A percentile compares a stretch with the other conserved stretches of the same genome.
Evolutionary conservation across 2,329 filamentous ascomycete genomes (phyloP).

Genomic region (Xylaria sp.): DNA sequence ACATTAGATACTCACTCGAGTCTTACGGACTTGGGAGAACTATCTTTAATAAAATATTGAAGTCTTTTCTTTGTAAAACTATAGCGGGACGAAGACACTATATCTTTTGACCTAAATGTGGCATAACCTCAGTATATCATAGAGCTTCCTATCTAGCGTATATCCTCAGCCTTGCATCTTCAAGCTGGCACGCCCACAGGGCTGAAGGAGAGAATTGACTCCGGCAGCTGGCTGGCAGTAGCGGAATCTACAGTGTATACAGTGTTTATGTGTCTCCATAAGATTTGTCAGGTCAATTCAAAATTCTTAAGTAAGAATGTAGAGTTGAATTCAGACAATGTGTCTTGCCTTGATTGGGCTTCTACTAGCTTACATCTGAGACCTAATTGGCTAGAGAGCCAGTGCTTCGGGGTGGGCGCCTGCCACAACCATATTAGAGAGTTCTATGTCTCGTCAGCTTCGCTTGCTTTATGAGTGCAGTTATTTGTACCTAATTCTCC

Average conservation of each 20-base stretch:
- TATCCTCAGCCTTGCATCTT: constrained; percentile 21
- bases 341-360: constrained; percentile 40
- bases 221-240: constrained; percentile 12
- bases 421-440: constrained; percentile 21
- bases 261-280: background rate
- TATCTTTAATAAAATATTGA: too few species aligned
- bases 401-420: constrained; percentile 8
- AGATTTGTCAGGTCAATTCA: constrained; percentile 35
- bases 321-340: constrained; percentile 30
- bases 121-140: background rate
- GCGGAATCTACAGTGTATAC: constrained; percentile 6
- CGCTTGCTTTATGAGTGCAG: background rate
- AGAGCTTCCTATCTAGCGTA: too few species aligned
- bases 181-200: background rate
- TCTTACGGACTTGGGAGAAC: too few species aligned
- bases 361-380: background rate
- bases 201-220: background rate
- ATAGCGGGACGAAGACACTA: too few species aligned
- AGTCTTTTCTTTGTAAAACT: too few species aligned
- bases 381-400: constrained; percentile 13
- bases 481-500: background rate
- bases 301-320: constrained; percentile 35
- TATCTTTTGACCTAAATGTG: too few species aligned
- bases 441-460: constrained; percentile 12
- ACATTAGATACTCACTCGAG: background rate